Evolutionary conservation across 352 stramenopile species (phyloP), one percentile per base, ranked within the genome.

Genomic region (Globisporangium sylvaticum): DNA sequence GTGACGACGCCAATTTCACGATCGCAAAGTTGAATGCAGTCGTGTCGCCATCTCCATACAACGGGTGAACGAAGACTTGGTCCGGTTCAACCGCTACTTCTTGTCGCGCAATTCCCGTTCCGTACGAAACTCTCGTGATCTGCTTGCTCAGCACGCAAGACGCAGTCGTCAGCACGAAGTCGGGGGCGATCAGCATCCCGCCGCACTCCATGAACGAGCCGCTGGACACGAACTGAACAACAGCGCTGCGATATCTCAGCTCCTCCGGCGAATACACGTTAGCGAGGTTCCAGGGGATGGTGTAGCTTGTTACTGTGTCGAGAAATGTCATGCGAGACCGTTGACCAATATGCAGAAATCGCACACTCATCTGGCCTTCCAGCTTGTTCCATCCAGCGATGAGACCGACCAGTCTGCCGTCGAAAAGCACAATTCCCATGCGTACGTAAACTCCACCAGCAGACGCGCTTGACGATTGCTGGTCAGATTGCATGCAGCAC

Each of bases 121-220:
- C 29, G 8, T 32, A 32, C 1, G 29, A 32, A 32, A 32, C 29
- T 32, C 29, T 32, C 29, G 3, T 32, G 29, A 5, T 32, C 29
- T 32, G 29, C 29, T 32, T 32, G 29, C 29, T 32, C 29, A 32
- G 29, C 29, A 48, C 18, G 4, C 62, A 68, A 0, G 62, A 62
- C 0, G 62, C 63, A 3, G 50, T 67, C 8, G 62, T 67, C 4
- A 68, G 53, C 25, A 68, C 55, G 18, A 58, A 68, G 29, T 32
- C 0, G 0, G 63, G 39, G 7, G 63, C 53, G 22, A 68, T 63
- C 10, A 68, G 25, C 39, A 63, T 46, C 1, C 63, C 54, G 10
- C 53, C 63, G 14, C 63, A 63, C 29, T 32, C 29, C 29, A 32
- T 32, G 29, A 8, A 32, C 29, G 29, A 32, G 29, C 29, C 29